Conservation (phyloP, 1,284 basidiomycete species). For the Papiliotrema fonsecae region DNA sequence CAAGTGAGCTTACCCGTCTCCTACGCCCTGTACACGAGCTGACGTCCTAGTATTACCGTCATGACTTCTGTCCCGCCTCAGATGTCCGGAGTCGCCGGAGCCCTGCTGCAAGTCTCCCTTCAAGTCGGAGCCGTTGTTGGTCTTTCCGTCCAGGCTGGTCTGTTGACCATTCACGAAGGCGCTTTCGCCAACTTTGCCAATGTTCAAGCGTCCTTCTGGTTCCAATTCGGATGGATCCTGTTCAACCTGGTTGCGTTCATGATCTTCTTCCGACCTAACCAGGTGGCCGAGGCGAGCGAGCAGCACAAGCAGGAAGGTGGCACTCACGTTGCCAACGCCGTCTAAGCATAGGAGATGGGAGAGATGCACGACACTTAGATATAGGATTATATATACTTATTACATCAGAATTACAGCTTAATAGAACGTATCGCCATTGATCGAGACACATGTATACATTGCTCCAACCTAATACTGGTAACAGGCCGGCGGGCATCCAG, state of each 20-base stretch:
- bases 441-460: no score
- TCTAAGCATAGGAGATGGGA: no score
- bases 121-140: slow-evolving; percentile 30
- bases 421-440: no score
- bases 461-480: no score
- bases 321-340: not conserved
- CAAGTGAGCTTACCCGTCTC: slow-evolving; percentile 7
- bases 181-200: slow-evolving; percentile 31
- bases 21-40: not conserved
- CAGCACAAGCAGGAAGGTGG: not conserved
- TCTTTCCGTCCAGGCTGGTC: slow-evolving; percentile 39
- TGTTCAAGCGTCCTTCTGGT: slow-evolving; percentile 31
- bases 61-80: slow-evolving; percentile 35
- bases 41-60: slow-evolving; percentile 14
- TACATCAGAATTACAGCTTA: no score
- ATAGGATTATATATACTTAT: no score
- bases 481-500: no score
- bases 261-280: not conserved
- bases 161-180: slow-evolving; percentile 34
- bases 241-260: slow-evolving; percentile 13
- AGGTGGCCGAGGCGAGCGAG: not conserved
- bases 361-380: no score
- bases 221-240: slow-evolving; percentile 39
- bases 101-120: slow-evolving; percentile 33
- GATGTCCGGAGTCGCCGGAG: slow-evolving; percentile 37